A percentile compares a stretch with the other conserved stretches of the same genome.
Evolutionary conservation across 23 red algal genomes (phyloP).

Genomic region (Gracilariopsis chorda): DNA sequence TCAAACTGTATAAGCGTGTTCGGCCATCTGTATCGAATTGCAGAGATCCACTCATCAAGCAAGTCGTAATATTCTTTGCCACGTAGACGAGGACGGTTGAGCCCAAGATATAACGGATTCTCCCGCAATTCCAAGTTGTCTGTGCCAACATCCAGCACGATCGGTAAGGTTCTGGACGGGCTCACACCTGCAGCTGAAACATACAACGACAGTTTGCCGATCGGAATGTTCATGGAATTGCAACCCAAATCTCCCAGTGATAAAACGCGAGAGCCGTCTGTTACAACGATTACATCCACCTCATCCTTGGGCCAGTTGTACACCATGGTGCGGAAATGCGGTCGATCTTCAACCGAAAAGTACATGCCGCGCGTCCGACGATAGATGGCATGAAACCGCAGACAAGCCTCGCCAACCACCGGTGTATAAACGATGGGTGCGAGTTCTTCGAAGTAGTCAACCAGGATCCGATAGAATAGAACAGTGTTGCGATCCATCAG

Average conservation of each 20-base stretch:
- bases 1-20: conserved; percentile 96
- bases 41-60: conserved; percentile 92
- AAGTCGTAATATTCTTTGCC: conserved; percentile 83
- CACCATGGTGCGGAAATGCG: conserved; percentile 79
- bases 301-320: conserved; percentile 95
- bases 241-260: conserved; percentile 77
- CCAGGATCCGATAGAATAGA: conserved; percentile 86
- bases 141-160: conserved; percentile 96
- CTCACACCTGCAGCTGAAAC: conserved; percentile 82
- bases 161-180: conserved; percentile 74
- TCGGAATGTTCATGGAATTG: conserved; percentile 84
- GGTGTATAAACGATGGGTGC: conserved; percentile 98
- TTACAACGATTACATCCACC: conserved; percentile 95
- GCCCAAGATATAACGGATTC: conserved; percentile 90
- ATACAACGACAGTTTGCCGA: conserved; percentile 95
- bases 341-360: conserved; percentile 77
- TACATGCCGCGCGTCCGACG: conserved; percentile 94
- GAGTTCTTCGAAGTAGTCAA: conserved; percentile 83
- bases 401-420: conserved; percentile 90
- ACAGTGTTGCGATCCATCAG: conserved; percentile 90
- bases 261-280: conserved; percentile 91
- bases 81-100: conserved; percentile 57
- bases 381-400: conserved; percentile 86
- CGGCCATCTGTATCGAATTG: conserved; percentile 83
- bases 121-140: conserved; percentile 82